Evolutionary conservation across 768 basidiomycete species (phyloP), one percentile per base, ranked within the genome.

Genomic region (Termitomyces sp.): DNA sequence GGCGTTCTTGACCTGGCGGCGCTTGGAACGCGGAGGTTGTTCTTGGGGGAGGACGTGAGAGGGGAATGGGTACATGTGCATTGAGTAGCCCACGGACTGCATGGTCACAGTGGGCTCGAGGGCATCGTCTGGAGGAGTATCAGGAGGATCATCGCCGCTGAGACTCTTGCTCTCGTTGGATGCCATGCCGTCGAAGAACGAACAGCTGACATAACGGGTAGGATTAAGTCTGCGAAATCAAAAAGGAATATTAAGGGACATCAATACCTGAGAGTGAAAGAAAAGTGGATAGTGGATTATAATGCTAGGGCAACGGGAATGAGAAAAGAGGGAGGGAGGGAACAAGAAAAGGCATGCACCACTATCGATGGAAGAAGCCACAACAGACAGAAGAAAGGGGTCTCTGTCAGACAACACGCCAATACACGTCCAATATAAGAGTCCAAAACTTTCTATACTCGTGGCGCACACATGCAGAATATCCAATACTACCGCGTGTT

Each of bases 1-100:
- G 50, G 91, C 91, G 60, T 91, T 92, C 80, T 92, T 93, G 76
- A 93, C 91, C 64, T 93, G 91, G 50, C 86, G 78, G 60, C 91
- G 89, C 71, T 93, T 93, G 36, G 87, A 77, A 60, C 86, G 85
- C 56, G 80, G 75, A 22, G 79, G 76, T 59, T 79, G 76, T 59
- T 79, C 78, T 63, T 63, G 71, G 64, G 68, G 76, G 43, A 71
- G 65, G 53, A 70, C 65, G 58, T 76, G 76, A 36, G 78, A 73
- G 51, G 82, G 73, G 72, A 85, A 83, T 46, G 85, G 82, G 69
- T 86, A 89, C 77, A 88, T 84, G 68, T 86, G 85, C 78, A 85
- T 80, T 35, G 77, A 75, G 67, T 81, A 79, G 41, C 76, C 68
- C 63, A 76, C 73, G 54, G 80, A 75, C 64, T 80, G 81, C 59